Evolutionary conservation across 202 grass and related monocot genomes (phyloP).

Genomic region (Cymbopogon flexuosus): DNA sequence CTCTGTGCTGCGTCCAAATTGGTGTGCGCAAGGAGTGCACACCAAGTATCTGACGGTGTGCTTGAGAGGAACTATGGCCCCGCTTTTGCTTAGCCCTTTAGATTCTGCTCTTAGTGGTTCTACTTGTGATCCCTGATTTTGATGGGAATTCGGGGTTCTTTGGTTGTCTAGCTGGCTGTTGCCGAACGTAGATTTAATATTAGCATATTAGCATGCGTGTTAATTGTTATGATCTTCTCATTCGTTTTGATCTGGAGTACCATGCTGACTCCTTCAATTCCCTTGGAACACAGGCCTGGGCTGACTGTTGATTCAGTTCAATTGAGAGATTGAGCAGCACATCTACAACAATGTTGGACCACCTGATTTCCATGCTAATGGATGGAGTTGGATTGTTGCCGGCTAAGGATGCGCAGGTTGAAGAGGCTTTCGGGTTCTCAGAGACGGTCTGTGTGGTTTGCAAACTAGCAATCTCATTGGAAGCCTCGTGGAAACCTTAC

Average conservation of each 20-base stretch:
- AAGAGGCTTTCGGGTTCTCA: slow-evolving; percentile 47
- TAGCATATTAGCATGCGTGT: background rate
- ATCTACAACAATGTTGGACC: background rate
- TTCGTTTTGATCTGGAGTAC: background rate
- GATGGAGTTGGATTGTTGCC: slow-evolving; percentile 4
- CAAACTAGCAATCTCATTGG: background rate
- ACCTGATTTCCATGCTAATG: background rate
- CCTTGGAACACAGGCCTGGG: background rate
- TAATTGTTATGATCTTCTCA: background rate
- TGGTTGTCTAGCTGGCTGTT: background rate
- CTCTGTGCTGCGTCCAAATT: background rate
- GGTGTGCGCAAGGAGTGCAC: background rate
- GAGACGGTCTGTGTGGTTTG: slow-evolving; percentile 26
- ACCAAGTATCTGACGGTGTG: background rate
- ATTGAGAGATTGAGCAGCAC: background rate
- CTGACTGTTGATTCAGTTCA: background rate
- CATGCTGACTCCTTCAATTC: background rate
- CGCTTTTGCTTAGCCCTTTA: background rate
- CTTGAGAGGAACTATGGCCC: background rate
- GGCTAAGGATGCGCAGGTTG: slow-evolving; percentile 47
- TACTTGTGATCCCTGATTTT: background rate
- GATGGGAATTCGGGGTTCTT: background rate
- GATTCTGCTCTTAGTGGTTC: background rate
- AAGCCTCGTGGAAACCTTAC: slow-evolving; percentile 32
- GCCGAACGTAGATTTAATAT: too few relatives aligned